Evolutionary conservation across 805 yeast species (phyloP), one percentile per base, ranked within the genome.

Genomic region (Kluyveromyces starmeri): DNA sequence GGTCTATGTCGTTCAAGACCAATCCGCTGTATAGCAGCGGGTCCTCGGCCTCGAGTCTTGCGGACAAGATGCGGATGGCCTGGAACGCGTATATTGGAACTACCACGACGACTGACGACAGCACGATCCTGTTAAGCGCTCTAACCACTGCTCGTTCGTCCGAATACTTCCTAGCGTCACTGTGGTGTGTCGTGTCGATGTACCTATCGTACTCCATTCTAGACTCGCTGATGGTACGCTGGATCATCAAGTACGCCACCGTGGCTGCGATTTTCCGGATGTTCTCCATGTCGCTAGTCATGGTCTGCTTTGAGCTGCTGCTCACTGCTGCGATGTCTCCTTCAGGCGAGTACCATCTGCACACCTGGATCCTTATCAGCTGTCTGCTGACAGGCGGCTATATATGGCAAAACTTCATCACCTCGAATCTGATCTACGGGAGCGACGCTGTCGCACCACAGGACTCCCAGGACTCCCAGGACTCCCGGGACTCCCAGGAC

Each of bases 141-240:
- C 53, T 67, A 14, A 51, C 75, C 15, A 73, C 81, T 1, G 86
- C 83, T 1, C 62, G 86, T 25, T 71, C 84, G 1, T 75, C 88
- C 0, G 96, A 86, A 51, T 80, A 79, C 46, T 67, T 85, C 40
- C 61, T 86, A 39, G 81, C 94, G 4, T 88, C 88, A 0, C 55
- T 89, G n/a, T 89, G 97, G 97, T 84, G 96, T 54, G 50, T 82
- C 4, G 97, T 89, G 7, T 75, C 94, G 1, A 85, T 85, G 2
- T 85, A 84, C 50, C 64, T 89, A 40, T 77, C 94, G 7, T 85
- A 78, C 57, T 76, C 86, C 1, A 83, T 84, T 3, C 62, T 89
- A 21, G 96, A 88, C 51, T 92, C 95, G 1, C 64, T 89, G 30
- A 84, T 88, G 79, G 80, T 85, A 19, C 68, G 97, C 28, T 89